These are phyloP conservation scores for Aspergillus bridgeri DNA, from an alignment of 495 filamentous ascomycete genomes.

Conservation along the genomic window DNA sequence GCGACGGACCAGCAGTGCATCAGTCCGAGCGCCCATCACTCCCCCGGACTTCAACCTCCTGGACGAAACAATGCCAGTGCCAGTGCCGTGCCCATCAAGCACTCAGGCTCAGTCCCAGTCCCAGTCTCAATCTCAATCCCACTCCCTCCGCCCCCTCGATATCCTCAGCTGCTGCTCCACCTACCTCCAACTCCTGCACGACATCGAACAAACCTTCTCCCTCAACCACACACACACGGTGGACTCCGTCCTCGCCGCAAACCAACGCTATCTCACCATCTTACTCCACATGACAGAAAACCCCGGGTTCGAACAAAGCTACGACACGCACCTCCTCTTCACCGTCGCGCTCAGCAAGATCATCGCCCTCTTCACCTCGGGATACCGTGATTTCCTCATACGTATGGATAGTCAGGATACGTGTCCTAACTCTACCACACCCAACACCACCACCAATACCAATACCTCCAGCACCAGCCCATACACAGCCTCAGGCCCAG, in stretches of 20 bases:
- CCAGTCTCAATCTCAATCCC: no score
- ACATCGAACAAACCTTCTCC: conserved; percentile 12
- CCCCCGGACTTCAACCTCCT: neutral
- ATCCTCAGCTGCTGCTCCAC: conserved; percentile 1
- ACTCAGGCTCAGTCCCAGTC: no score
- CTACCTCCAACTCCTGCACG: conserved; percentile 15
- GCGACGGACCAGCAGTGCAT: conserved; percentile 1
- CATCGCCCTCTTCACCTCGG: conserved; percentile 10
- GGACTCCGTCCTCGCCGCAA: conserved; percentile 14
- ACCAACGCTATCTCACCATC: conserved; percentile 12
- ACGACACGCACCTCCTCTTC: conserved; percentile 16
- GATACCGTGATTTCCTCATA: conserved; percentile 8
- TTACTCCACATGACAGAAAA: conserved; percentile 11
- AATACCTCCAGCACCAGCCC: no score
- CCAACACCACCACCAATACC: no score
- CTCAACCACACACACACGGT: conserved; percentile 1
- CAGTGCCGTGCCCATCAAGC: no score
- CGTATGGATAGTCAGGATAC: conserved; percentile 1
- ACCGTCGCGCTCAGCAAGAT: conserved; percentile 16
- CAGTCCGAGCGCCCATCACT: neutral
- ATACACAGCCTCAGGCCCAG: no score
- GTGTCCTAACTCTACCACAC: no score
- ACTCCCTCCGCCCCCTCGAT: neutral
- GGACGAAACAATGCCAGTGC: neutral
- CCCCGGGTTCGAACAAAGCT: conserved; percentile 4